Conservation (phyloP, 2,329 filamentous ascomycete species). For the Sporothrix phasma region DNA sequence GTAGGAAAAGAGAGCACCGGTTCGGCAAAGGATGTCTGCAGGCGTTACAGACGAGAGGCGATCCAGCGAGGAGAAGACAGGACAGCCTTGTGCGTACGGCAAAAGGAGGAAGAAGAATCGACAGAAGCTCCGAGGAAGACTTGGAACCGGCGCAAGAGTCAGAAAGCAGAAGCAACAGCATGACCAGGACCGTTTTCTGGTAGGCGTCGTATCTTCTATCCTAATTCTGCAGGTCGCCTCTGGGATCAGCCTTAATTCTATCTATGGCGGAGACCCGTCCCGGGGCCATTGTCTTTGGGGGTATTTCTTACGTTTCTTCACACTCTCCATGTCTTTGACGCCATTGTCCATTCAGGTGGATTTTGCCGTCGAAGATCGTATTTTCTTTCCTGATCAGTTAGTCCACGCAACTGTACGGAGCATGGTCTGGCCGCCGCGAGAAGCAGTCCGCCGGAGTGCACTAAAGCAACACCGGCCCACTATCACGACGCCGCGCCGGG, state of each 20-base stretch:
- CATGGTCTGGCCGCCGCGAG: background rate
- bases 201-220: slow-evolving; percentile 5
- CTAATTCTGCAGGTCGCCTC: background rate
- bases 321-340: background rate
- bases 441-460: background rate
- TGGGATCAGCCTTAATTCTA: background rate
- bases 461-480: background rate
- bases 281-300: background rate
- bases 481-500: background rate
- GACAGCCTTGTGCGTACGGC: too few relatives aligned
- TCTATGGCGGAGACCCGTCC: too few relatives aligned
- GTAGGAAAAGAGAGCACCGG: background rate
- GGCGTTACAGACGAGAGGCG: too few relatives aligned
- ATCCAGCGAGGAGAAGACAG: too few relatives aligned
- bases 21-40: background rate
- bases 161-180: too few relatives aligned
- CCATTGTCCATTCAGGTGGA: too few relatives aligned
- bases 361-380: background rate
- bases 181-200: too few relatives aligned
- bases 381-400: slow-evolving; percentile 2
- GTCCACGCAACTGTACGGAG: background rate
- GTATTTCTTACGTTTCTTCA: background rate
- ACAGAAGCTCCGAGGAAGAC: background rate
- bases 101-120: background rate
- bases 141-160: background rate